Evolutionary conservation across 176 grass and related monocot species (phyloP), one percentile per base, ranked within the genome.

Genomic region (Carex littledalei): DNA sequence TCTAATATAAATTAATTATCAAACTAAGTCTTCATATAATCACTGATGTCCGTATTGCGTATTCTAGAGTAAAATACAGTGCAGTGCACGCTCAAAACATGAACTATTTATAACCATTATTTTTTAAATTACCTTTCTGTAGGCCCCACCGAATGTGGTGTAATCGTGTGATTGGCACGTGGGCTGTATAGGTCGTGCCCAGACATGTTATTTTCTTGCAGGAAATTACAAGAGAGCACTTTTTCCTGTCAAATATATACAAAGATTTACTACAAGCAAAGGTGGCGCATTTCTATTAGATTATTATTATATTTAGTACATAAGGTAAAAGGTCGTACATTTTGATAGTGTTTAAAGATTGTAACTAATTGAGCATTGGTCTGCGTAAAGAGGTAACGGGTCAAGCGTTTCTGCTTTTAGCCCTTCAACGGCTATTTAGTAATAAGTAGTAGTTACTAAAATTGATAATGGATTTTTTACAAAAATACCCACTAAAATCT

Each of bases 371-470:
- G 12, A 22, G 37, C 20, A 52, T 52, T 49, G 71, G 7, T 76
- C 10, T 76, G 12, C 10, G 71, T 74, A 15, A 14, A 76, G 9
- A 76, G 17, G 31, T 47, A 52, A 76, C 39, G 71, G 71, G 74
- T 78, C 74, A 56, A 32, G 24, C 24, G 22, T 57, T 78, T 78
- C 49, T 57, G 74, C 74, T 55, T 71, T 78, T 26, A 56, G n/a
- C 21, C 49, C 45, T 56, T 17, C 74, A 78, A 54, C 74, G 74
- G 49, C 52, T 78, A 78, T 37, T 35, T 67, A 67, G 2, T 68
- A 68, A 34, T 37, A 15, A 59, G 16, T 17, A 59, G 17, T 59
- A 59, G 15, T 35, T 34, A 70, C 24, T 57, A 57, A 32, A 77
- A 78, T 78, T 22, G 2, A 3, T 43, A 17, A 52, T 57, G 12